These are phyloP conservation scores for Calendula officinalis DNA, from an alignment of 129 eudicot species.

Conservation along the genomic window DNA sequence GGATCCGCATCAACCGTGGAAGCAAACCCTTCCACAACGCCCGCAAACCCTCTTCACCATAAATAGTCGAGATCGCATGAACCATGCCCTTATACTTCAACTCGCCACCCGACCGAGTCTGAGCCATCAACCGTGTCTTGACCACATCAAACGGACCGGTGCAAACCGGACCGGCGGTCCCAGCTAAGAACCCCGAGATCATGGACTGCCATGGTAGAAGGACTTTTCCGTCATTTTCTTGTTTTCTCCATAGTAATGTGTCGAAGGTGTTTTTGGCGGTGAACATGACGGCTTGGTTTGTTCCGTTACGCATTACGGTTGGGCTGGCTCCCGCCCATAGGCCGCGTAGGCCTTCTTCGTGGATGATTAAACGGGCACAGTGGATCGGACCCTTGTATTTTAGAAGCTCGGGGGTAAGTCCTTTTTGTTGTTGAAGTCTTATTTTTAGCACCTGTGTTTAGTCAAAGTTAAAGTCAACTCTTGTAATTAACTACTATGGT, in stretches of 20 bases:
- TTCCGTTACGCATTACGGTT: slow-evolving; percentile 92
- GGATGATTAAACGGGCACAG: slow-evolving; percentile 69
- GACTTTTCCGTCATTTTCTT: slow-evolving; percentile 78
- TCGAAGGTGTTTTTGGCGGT: slow-evolving; percentile 83
- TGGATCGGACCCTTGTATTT: slow-evolving; percentile 90
- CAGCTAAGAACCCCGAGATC: slow-evolving; percentile 91
- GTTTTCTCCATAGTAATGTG: slow-evolving; percentile 65
- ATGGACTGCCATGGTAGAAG: slow-evolving; percentile 91
- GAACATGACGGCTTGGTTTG: slow-evolving; percentile 97
- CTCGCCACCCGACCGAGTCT: slow-evolving; percentile 55
- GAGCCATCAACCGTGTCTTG: slow-evolving; percentile 96
- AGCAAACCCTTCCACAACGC: slow-evolving; percentile 88
- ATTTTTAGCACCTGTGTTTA: slow-evolving; percentile 81
- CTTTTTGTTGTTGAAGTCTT: slow-evolving; percentile 88
- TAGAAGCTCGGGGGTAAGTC: slow-evolving; percentile 68
- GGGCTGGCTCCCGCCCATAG: slow-evolving; percentile 97
- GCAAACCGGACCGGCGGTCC: slow-evolving; percentile 80
- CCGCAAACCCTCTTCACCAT: slow-evolving; percentile 69
- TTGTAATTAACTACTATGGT: too few species aligned
- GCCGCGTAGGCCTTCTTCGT: slow-evolving; percentile 85
- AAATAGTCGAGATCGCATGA: slow-evolving; percentile 72
- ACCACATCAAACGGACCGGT: slow-evolving; percentile 98
- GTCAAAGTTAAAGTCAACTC: background rate
- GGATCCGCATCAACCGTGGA: slow-evolving; percentile 92
- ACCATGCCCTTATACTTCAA: slow-evolving; percentile 85